Evolutionary conservation across 352 stramenopile genomes (phyloP), one percentile per base, ranked within the genome.

Genomic region (Globisporangium okanoganense): DNA sequence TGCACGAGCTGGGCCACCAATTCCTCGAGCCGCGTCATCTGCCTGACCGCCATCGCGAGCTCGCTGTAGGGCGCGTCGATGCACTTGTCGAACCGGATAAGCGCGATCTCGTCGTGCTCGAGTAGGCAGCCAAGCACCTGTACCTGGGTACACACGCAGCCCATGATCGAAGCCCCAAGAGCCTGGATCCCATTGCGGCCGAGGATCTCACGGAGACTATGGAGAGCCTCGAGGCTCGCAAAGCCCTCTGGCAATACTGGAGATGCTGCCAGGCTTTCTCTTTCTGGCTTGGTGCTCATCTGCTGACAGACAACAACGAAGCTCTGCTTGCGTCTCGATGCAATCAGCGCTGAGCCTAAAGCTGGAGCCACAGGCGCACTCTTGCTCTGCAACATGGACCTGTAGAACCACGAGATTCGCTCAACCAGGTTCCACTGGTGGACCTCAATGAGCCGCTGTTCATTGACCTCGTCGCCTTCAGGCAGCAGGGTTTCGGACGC

Each of bases 101-200:
- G 41, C 35, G 71, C 68, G 49, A 79, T 68, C 41, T 71, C 62
- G 59, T 79, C 71, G 2, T 61, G 58, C 24, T 73, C 62, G 22
- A 79, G 54, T 14, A 24, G 13, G 5, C 1, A n/a, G 25, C 56
- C 63, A 24, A 79, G 62, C 5, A 33, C 18, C 24, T 66, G 63
- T 7, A 62, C 38, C 33, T 73, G 59, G 1, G 3, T 54, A 0
- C 20, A 13, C 9, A 67, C 47, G 25, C 63, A 63, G 3, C 35
- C n/a, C 2, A 65, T 20, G 2, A 58, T 20, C 3, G 49, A 12
- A 0, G 40, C n/a, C 7, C 48, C 48, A 6, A 79, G 14, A 12
- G n/a, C 14, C 7, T 38, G 20, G 14, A 79, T 36, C 0, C 56
- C 66, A 5, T 13, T 13, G 36, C 2, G n/a, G 0, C 71, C 68